Evolutionary conservation across 768 basidiomycete species (phyloP).

Genomic region (Mycena sanguinolenta): DNA sequence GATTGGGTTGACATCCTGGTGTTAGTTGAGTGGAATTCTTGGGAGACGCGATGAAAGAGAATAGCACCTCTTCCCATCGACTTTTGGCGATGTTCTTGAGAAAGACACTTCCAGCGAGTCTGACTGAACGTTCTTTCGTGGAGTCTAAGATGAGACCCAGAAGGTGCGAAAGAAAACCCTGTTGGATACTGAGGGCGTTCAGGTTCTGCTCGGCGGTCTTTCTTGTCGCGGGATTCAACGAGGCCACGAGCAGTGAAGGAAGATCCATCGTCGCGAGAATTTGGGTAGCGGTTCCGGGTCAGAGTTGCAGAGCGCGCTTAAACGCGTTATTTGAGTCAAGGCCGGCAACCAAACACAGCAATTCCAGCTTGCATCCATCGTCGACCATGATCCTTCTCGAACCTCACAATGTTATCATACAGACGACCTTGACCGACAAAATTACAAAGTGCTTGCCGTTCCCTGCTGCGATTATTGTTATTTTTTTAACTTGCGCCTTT

Average conservation of each 20-base stretch:
- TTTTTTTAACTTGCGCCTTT: constrained; percentile 26
- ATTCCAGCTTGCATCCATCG: no score
- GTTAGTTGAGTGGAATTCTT: constrained; percentile 2
- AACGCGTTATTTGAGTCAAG: constrained; percentile 31
- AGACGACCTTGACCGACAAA: constrained; percentile 90
- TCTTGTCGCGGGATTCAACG: constrained; percentile 75
- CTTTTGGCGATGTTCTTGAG: constrained; percentile 92
- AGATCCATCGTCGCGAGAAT: constrained; percentile 71
- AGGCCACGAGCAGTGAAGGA: constrained; percentile 77
- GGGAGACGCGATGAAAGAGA: constrained; percentile 1
- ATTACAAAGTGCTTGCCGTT: constrained; percentile 72
- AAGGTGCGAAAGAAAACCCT: constrained; percentile 84
- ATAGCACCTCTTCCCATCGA: constrained; percentile 88
- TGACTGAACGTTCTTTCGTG: constrained; percentile 74
- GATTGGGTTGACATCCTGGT: constrained; percentile 80
- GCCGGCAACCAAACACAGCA: neutral
- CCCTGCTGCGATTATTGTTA: neutral
- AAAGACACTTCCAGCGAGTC: constrained; percentile 90
- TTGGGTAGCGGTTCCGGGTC: no score
- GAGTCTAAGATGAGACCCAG: constrained; percentile 82
- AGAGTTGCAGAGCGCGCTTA: no score
- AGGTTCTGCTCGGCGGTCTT: constrained; percentile 89
- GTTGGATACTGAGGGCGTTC: constrained; percentile 72
- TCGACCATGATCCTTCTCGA: constrained; percentile 49
- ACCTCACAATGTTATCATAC: constrained; percentile 95